phyloP scores from a whole-genome alignment of 2,329 filamentous ascomycete genomes.

The Sporothrix dimorphospora region DNA sequence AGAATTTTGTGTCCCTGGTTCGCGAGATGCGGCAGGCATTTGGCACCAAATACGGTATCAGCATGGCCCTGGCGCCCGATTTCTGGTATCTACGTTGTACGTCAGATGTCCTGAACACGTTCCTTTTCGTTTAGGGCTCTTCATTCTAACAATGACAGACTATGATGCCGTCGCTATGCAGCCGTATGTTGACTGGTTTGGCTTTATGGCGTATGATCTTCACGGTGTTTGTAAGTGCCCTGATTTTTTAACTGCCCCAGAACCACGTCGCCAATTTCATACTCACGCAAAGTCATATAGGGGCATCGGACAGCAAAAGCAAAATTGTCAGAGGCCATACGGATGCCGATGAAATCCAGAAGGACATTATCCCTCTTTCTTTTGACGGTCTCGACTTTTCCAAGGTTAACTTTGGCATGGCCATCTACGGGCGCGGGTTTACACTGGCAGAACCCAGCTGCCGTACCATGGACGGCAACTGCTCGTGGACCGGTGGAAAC shows the following conservation, averaged over 20 bases:
- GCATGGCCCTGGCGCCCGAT: background rate
- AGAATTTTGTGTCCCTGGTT: background rate
- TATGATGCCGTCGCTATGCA: background rate
- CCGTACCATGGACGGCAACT: background rate
- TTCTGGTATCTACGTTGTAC: background rate
- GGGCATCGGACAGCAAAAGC: background rate
- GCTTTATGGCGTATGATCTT: conserved; percentile 11
- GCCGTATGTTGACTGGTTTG: conserved; percentile 9
- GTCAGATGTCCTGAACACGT: no score
- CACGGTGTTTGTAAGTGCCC: background rate
- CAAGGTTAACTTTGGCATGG: background rate
- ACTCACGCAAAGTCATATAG: background rate
- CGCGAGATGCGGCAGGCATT: conserved; percentile 1
- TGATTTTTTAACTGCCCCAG: no score
- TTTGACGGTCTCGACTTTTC: background rate
- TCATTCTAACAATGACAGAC: background rate
- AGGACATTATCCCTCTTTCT: background rate
- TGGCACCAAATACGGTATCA: background rate
- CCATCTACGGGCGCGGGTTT: background rate
- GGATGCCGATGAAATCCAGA: background rate
- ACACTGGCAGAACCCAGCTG: background rate
- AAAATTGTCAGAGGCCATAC: background rate
- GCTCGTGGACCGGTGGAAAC: background rate
- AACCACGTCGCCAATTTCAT: no score
- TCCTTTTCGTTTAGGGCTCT: no score